phyloP scores from a whole-genome alignment of 2,329 filamentous ascomycete genomes.

The Cercospora sp. region DNA sequence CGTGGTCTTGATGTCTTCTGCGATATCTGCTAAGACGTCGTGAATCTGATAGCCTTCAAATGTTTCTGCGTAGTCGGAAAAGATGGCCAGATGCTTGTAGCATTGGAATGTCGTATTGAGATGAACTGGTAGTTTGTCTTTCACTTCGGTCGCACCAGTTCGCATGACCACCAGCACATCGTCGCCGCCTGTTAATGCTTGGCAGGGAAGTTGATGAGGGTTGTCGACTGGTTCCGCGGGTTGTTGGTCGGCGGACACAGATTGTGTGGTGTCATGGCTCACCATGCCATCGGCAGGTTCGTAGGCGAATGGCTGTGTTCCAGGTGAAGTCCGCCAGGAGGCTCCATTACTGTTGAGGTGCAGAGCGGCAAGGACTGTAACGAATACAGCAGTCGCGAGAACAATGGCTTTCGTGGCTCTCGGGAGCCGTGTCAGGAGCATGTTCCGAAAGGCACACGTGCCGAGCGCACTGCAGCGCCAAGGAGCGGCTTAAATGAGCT shows the following conservation, averaged over 20 bases:
- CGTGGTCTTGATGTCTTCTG: constrained; percentile 32
- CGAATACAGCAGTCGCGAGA: constrained; percentile 7
- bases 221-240: neutral
- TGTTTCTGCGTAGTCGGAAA: constrained; percentile 58
- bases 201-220: constrained; percentile 23
- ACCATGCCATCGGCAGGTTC: neutral
- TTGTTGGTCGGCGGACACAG: neutral
- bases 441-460: neutral
- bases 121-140: constrained; percentile 57
- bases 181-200: constrained; percentile 39
- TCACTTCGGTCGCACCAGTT: constrained; percentile 59
- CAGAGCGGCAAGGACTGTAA: constrained; percentile 10
- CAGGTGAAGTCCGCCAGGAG: constrained; percentile 1
- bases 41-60: constrained; percentile 46
- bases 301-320: neutral
- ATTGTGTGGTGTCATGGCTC: neutral
- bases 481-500: neutral
- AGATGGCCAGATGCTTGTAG: constrained; percentile 57
- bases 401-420: constrained; percentile 16
- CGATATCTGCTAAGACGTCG: constrained; percentile 41
- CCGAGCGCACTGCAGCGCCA: neutral
- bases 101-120: constrained; percentile 57
- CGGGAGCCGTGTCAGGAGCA: constrained; percentile 18
- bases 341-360: constrained; percentile 11
- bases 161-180: constrained; percentile 59